Base-by-base conservation (phyloP, 1,284 basidiomycete species). In the Moesziomyces globuligerus region DNA sequence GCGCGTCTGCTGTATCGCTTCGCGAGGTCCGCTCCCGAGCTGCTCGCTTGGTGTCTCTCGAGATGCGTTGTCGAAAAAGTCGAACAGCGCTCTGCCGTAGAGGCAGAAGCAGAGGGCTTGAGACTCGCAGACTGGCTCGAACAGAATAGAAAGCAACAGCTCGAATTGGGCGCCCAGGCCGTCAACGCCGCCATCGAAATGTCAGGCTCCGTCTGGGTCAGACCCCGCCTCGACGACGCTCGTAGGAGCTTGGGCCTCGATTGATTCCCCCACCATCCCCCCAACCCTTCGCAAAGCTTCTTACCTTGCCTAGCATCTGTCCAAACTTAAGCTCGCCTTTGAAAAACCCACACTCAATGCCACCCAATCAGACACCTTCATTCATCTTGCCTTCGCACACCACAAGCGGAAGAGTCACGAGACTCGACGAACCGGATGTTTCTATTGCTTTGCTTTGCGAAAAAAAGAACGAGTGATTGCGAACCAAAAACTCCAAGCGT, bases 141-240 rank as follows among this genome's bases (percentile, higher is more conserved):
- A 23, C 2, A 32, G 2, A 41, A 75, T 10, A 52, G 46, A 3
- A 34, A 7, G 4, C 43, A 58, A 25, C 20, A 59, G 20, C 40
- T 72, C 52, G 36, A 51, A 3, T 20, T n/a, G 23, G 74, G 69
- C 4, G 40, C 45, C 21, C 48, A 25, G 1, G 76, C 78, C 1
- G 67, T 79, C 1, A 53, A 54, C n/a, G 50, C 50, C 2, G 78
- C 78, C 9, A 80, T 81, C 32, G 70, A 75, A 29, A 47, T 78
- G 50, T 69, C 62, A 26, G 79, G 79, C 2, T 71, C 64, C 39
- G 62, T 74, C 3, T 81, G 79, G 79, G 79, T 81, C 3, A 45
- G 72, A 7, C 79, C 79, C 1, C 66, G 78, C 21, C 44, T 81
- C 10, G 74, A 81, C 39, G 78, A 80, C 21, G 79, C 79, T 2